Conservation (phyloP, 805 yeast genomes). For the Kazachstania kunashirensis region DNA sequence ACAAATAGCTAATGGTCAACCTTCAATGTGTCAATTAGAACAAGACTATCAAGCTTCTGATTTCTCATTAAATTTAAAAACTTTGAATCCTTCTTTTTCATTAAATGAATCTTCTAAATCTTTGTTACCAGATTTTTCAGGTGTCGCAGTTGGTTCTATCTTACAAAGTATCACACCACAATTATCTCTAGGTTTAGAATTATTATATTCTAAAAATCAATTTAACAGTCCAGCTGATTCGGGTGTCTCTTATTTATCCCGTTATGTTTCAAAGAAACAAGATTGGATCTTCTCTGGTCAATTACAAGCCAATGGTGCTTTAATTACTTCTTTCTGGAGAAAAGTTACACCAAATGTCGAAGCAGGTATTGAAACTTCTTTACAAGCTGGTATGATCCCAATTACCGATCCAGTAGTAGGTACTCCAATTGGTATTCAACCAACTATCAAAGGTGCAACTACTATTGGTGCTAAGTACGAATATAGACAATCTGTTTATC, state of each 20-base stretch:
- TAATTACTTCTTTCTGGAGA: conserved; percentile 88
- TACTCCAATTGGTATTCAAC: conserved; percentile 71
- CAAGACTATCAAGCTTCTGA: conserved; percentile 91
- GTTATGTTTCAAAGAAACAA: conserved; percentile 62
- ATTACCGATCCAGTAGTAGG: conserved; percentile 68
- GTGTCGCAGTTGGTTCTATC: conserved; percentile 85
- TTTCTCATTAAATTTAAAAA: conserved; percentile 79
- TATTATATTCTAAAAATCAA: conserved; percentile 67
- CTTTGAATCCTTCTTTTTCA: conserved; percentile 77
- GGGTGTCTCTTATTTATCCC: conserved; percentile 79
- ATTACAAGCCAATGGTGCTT: conserved; percentile 84
- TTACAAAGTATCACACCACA: conserved; percentile 81
- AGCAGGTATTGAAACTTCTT: conserved; percentile 84
- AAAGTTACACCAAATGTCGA: conserved; percentile 86
- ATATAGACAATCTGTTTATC: conserved; percentile 89
- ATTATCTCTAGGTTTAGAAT: conserved; percentile 83
- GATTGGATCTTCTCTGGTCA: conserved; percentile 93
- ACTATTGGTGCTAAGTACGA: conserved; percentile 96
- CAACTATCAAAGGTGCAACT: conserved; percentile 83
- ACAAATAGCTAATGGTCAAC: conserved; percentile 83
- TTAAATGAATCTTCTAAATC: conserved; percentile 8
- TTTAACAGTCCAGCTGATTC: conserved; percentile 80
- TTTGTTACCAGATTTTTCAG: conserved; percentile 56
- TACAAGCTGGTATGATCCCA: conserved; percentile 68
- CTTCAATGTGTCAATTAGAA: conserved; percentile 89